These are phyloP conservation scores for Begonia fuchsioides DNA, from an alignment of 306 rosid genomes.

Conservation along the genomic window DNA sequence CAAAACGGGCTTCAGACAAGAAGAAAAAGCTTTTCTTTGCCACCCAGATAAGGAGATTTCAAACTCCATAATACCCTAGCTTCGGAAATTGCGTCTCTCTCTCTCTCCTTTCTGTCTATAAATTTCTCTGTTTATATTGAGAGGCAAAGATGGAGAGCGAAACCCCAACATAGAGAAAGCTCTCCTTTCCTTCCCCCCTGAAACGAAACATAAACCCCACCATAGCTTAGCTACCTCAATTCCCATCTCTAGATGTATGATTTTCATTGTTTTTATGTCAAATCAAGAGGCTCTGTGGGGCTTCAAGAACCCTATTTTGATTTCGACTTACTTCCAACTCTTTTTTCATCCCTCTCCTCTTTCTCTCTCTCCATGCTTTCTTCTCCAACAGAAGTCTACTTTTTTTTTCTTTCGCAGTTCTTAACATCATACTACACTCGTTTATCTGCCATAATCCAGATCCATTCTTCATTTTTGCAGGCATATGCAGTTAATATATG, in stretches of 20 bases:
- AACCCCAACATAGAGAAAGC: neutral
- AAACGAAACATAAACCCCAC: neutral
- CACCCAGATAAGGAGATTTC: constrained; percentile 95
- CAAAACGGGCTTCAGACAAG: constrained; percentile 78
- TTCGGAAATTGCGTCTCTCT: constrained; percentile 54
- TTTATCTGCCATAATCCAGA: neutral
- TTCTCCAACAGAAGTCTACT: neutral
- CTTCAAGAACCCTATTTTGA: constrained; percentile 3
- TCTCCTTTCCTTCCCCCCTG: neutral
- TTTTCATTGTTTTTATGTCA: neutral
- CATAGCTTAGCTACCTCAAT: neutral
- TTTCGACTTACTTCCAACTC: constrained; percentile 1
- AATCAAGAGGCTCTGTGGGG: constrained; percentile 5
- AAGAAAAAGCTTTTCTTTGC: constrained; percentile 67
- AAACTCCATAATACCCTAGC: constrained; percentile 51
- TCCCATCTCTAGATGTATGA: neutral
- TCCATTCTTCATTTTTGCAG: neutral
- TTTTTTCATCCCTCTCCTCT: too few relatives aligned
- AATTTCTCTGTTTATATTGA: neutral
- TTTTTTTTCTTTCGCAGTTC: too few relatives aligned
- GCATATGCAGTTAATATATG: too few relatives aligned
- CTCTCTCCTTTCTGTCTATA: constrained; percentile 1
- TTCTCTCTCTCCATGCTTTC: neutral
- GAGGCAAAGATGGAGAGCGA: constrained; percentile 2
- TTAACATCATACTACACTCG: too few relatives aligned